phyloP scores from a whole-genome alignment of 805 yeast genomes.

The Clavispora fructus region DNA sequence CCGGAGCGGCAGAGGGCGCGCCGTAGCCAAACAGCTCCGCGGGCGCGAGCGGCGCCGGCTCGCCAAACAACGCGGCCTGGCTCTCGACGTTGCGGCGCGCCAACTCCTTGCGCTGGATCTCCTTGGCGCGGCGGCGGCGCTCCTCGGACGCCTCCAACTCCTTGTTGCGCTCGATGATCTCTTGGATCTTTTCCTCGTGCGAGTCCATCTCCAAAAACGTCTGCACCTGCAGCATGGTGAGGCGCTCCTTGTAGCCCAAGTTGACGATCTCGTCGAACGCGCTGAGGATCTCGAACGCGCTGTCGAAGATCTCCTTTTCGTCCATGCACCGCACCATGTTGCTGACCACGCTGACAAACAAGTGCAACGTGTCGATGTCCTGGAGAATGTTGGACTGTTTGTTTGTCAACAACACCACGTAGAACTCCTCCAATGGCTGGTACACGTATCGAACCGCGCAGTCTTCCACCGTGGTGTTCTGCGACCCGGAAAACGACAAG shows the following conservation, averaged over 20 bases:
- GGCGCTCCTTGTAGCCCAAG: conserved; percentile 85
- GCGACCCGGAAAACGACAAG: conserved; percentile 62
- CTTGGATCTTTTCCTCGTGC: conserved; percentile 97
- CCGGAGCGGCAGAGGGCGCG: conserved; percentile 12
- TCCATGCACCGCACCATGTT: conserved; percentile 66
- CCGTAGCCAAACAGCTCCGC: conserved; percentile 9
- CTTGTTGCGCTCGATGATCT: conserved; percentile 93
- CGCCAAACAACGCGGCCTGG: conserved; percentile 12
- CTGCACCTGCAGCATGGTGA: conserved; percentile 74
- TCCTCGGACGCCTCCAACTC: conserved; percentile 96
- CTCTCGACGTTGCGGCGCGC: conserved; percentile 56
- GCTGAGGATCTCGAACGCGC: conserved; percentile 82
- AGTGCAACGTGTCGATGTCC: conserved; percentile 86
- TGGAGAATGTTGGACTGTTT: conserved; percentile 87
- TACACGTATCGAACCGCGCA: conserved; percentile 88
- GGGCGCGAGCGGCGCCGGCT: not conserved
- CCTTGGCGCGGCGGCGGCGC: conserved; percentile 91
- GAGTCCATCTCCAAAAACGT: conserved; percentile 96
- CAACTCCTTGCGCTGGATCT: conserved; percentile 75
- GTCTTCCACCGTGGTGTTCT: conserved; percentile 92
- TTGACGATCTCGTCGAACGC: conserved; percentile 93
- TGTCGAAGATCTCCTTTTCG: conserved; percentile 75
- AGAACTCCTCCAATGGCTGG: conserved; percentile 92
- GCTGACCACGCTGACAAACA: conserved; percentile 78
- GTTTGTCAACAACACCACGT: conserved; percentile 86